Conservation (phyloP, 164 flowering plant species). For the Taxillus chinensis region DNA sequence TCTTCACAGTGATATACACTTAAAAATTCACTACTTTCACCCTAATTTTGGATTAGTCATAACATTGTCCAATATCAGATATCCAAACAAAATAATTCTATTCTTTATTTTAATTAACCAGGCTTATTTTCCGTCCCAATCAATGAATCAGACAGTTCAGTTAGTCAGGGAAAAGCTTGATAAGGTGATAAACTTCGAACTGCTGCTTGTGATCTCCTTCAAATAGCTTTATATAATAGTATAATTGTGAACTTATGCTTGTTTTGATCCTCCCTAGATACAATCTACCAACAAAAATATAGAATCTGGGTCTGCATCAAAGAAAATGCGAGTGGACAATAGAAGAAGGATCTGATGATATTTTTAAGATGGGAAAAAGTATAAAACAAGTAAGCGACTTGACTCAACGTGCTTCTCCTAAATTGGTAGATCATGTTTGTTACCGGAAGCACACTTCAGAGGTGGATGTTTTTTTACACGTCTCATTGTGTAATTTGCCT, state of each 20-base stretch:
- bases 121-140: conserved; percentile 75
- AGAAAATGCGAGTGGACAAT: conserved; percentile 63
- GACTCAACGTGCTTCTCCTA: too few species aligned
- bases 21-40: too few species aligned
- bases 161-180: conserved; percentile 70
- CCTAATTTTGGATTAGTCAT: too few species aligned
- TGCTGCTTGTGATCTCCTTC: neutral
- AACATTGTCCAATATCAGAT: too few species aligned
- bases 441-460: too few species aligned
- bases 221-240: neutral
- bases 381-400: too few species aligned
- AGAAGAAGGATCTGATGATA: conserved; percentile 55
- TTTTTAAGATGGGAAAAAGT: neutral
- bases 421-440: too few species aligned
- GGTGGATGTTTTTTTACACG: too few species aligned
- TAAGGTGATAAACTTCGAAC: conserved; percentile 38
- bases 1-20: too few species aligned
- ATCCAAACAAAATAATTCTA: neutral
- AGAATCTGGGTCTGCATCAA: conserved; percentile 40
- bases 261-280: conserved; percentile 29
- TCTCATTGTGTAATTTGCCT: too few species aligned
- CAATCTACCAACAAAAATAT: conserved; percentile 43
- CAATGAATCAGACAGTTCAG: conserved; percentile 79
- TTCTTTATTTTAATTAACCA: conserved; percentile 12
- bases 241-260: neutral